Base-by-base conservation (phyloP, 176 grass and related monocot genomes). In the Hsuehochloa calcarea region DNA sequence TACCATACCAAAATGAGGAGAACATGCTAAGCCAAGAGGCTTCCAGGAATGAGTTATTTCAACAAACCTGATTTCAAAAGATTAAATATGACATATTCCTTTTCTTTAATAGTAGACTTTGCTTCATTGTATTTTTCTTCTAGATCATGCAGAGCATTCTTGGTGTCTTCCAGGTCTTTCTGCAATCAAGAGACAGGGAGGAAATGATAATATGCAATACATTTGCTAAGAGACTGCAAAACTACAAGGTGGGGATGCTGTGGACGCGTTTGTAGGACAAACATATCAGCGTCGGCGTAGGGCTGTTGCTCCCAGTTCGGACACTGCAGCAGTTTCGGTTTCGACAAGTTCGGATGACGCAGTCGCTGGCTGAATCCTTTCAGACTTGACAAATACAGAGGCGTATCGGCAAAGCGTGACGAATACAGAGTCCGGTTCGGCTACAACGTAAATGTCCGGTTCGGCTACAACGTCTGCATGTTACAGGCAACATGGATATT, bases 81-180 rank as follows among this genome's bases (percentile, higher is more conserved):
- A 86, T 96, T 99, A 75, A 73, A 92, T 83, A 99, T 99, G 38
- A 88, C 86, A 91, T 92, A 94, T 82, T 99, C 97, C 65, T 99
- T 99, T 85, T 96, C 97, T 90, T 96, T 99, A 89, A 99, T 99
- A 29, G 87, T 99, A 85, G 83, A 85, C 68, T 92, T 92, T 83
- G 93, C 93, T 87, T 99, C 88, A 78, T 81, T 91, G 79, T 99
- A 99, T 92, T 94, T 96, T 90, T 96, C 93, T 96, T 99, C 92
- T 75, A 99, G 72, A 83, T 96, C 97, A 74, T 89, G 78, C 66
- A 99, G 79, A 85, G 88, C 74, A 86, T 82, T 90, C 82, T 86
- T 94, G 12, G 91, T 94, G 72, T 91, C 88, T 74, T 92, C 90
- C 86, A 99, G 77, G 41, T 90, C 91, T 96, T 96, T 94, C 93